phyloP scores from a whole-genome alignment of 306 rosid species.

The Begonia peltatifolia region DNA sequence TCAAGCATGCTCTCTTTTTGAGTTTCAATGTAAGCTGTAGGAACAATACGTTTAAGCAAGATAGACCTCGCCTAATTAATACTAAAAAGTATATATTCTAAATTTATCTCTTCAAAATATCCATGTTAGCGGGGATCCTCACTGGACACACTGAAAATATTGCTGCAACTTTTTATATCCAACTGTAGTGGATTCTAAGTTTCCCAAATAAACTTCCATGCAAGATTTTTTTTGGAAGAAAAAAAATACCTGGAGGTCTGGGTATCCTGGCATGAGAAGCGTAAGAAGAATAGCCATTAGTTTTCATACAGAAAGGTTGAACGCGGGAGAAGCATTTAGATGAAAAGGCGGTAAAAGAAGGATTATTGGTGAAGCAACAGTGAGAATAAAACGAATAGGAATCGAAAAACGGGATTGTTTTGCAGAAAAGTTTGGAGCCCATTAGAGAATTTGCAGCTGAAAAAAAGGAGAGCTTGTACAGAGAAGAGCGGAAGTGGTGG shows the following conservation, averaged over 20 bases:
- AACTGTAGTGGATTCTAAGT: no score
- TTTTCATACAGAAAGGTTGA: conserved; percentile 26
- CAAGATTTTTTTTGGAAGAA: no score
- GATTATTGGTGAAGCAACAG: conserved; percentile 11
- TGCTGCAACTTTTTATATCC: no score
- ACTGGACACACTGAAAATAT: no score
- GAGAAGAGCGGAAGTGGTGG: conserved; percentile 4
- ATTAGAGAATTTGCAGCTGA: conserved; percentile 21
- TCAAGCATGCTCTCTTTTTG: conserved; percentile 11
- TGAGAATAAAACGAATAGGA: conserved; percentile 8
- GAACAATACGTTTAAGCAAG: not conserved
- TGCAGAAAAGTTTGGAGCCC: conserved; percentile 31
- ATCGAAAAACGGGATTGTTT: conserved; percentile 17
- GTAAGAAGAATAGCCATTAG: conserved; percentile 42
- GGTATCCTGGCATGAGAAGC: conserved; percentile 26
- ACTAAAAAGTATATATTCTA: not conserved
- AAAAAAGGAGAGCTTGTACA: conserved; percentile 19
- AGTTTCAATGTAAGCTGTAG: conserved; percentile 28
- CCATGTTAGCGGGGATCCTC: no score
- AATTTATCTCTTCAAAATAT: not conserved
- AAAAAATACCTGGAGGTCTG: conserved; percentile 7
- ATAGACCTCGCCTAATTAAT: conserved; percentile 2
- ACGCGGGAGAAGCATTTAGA: conserved; percentile 23
- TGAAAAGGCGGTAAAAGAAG: conserved; percentile 23
- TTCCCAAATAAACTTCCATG: no score